phyloP scores from a whole-genome alignment of 371 early-diverging fungal species.

The Mucor mucedo region DNA sequence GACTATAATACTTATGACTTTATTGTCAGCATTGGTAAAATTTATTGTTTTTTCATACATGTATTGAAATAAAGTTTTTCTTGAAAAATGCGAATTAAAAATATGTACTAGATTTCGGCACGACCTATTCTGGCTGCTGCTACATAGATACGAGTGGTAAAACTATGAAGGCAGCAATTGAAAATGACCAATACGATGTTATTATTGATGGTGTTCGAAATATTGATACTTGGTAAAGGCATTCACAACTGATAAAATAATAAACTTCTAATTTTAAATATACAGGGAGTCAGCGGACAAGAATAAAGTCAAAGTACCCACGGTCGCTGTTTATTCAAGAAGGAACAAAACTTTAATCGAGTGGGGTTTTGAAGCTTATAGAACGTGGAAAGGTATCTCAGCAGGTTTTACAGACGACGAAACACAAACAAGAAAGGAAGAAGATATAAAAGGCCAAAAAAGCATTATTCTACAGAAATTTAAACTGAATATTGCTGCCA shows the following conservation, averaged over 20 bases:
- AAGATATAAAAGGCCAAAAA: neutral
- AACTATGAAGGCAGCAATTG: neutral
- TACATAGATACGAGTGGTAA: neutral
- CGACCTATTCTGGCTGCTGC: constrained; percentile 20
- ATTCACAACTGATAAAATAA: too few relatives aligned
- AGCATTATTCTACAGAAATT: constrained; percentile 2
- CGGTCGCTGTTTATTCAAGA: constrained; percentile 11
- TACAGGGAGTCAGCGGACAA: neutral
- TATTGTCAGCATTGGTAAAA: constrained; percentile 13
- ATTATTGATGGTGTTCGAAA: too few relatives aligned
- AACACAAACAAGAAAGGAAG: neutral
- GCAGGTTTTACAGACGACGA: neutral
- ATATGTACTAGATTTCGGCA: constrained; percentile 14
- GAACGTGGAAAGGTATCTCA: constrained; percentile 2
- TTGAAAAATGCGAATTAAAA: neutral
- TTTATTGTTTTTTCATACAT: neutral
- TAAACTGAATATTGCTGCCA: constrained; percentile 8
- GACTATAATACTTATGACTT: neutral
- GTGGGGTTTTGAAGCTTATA: constrained; percentile 3
- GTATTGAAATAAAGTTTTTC: neutral
- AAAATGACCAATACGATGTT: neutral
- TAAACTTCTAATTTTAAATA: neutral
- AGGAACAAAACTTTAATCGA: neutral
- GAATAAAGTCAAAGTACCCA: constrained; percentile 5
- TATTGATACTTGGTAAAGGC: too few relatives aligned